Evolutionary conservation across 208 protist genomes (phyloP), one percentile per base, ranked within the genome.

Genomic region (Acanthamoeba polyphaga): DNA sequence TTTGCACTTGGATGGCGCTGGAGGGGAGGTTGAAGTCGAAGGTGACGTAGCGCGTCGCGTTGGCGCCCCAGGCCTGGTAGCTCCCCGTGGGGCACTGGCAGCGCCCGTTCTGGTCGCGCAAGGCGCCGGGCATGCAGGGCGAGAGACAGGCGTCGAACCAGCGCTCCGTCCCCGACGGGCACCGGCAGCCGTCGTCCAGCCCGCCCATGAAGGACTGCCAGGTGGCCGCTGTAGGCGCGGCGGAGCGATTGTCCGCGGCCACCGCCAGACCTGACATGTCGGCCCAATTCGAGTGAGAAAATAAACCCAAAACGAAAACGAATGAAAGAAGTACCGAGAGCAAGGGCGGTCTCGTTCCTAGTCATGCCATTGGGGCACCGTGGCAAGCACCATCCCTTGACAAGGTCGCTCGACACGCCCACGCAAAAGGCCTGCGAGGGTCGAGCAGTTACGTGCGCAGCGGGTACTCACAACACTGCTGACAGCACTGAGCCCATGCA

Each of bases 51-150:
- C 87, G 55, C 27, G 29, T 55, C 19, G 58, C 12, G 43, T 22
- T 29, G 38, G 87, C 32, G 60, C 87, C 87, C 87, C 87, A 92
- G 8, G 64, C 87, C 87, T 92, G 46, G 34, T 92, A 92, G 19
- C 27, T 32, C 0, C 87, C 87, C 3, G 64, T 9, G 7, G 19
- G 87, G 46, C 87, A 92, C 32, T 27, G 19, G n/a, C 87, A 92
- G 19, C 68, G 32, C 15, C 87, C 87, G 32, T 32, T 70, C 62
- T 9, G 27, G n/a, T 92, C 87, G 38, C 87, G 55, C 13, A 74
- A 6, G 87, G 58, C 64, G 46, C n/a, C n/a, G 32, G 64, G 19
- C 55, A 55, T 27, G 60, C 87, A 92, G 22, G 87, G 38, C 24
- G 60, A 5, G 29, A 92, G 27, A 46, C 87, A 92, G 17, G 60